A percentile compares a stretch with the other conserved stretches of the same genome.
Evolutionary conservation across 2,329 filamentous ascomycete species (phyloP).

Genomic region (Penicillium concentricum): DNA sequence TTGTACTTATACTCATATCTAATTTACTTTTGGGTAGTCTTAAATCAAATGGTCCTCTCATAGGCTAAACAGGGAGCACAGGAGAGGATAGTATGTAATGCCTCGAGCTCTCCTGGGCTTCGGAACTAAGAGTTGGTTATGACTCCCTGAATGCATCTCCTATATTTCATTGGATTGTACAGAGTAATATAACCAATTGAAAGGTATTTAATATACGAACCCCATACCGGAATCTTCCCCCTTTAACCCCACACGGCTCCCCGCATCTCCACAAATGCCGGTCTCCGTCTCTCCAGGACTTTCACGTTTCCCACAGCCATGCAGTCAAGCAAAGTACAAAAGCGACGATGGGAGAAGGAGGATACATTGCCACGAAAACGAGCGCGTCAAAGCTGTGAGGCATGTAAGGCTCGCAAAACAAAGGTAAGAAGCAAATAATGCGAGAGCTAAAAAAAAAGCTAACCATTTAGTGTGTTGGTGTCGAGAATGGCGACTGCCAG

Average conservation of each 20-base stretch:
- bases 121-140: too few relatives aligned
- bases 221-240: too few relatives aligned
- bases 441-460: neutral
- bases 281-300: neutral
- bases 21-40: too few relatives aligned
- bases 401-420: neutral
- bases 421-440: neutral
- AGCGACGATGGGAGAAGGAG: neutral
- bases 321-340: neutral
- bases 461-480: neutral
- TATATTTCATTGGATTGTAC: too few relatives aligned
- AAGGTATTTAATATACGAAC: too few relatives aligned
- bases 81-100: too few relatives aligned
- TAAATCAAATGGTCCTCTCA: too few relatives aligned
- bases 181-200: too few relatives aligned
- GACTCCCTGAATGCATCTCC: too few relatives aligned
- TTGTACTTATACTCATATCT: too few relatives aligned
- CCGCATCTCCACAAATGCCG: neutral
- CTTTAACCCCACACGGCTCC: neutral
- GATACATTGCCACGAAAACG: neutral
- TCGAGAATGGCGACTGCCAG: neutral
- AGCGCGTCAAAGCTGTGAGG: neutral
- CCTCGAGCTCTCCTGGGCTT: too few relatives aligned
- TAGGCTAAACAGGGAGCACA: too few relatives aligned
- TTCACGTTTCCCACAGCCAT: neutral